phyloP scores from a whole-genome alignment of 345 rosid species.

The Bretschneidera sinensis region DNA sequence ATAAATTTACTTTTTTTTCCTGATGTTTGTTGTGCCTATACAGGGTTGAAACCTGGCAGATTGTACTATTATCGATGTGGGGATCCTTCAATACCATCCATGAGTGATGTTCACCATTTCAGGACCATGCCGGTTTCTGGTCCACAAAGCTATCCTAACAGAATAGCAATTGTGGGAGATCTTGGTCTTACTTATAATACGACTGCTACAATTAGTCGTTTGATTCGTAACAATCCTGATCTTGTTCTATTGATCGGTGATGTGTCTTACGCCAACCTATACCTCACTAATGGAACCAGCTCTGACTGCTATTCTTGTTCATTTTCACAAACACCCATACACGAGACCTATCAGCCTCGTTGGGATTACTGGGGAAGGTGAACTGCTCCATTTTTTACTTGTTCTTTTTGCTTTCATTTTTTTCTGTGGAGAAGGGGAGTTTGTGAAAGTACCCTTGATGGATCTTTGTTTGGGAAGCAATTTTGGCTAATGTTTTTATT shows the following conservation, averaged over 20 bases:
- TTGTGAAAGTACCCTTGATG: neutral
- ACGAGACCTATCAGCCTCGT: conserved; percentile 83
- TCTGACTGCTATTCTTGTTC: conserved; percentile 66
- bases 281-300: conserved; percentile 77
- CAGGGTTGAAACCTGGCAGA: conserved; percentile 67
- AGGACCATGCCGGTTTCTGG: conserved; percentile 62
- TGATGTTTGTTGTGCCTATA: neutral
- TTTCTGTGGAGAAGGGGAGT: neutral
- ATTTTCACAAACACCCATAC: conserved; percentile 54
- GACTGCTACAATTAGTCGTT: conserved; percentile 55
- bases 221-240: conserved; percentile 59
- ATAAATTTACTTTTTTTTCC: no score
- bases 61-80: conserved; percentile 83
- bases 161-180: conserved; percentile 71
- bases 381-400: neutral
- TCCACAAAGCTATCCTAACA: conserved; percentile 53
- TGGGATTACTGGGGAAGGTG: conserved; percentile 93
- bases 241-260: conserved; percentile 70
- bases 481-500: neutral
- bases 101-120: conserved; percentile 53
- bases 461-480: no score
- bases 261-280: conserved; percentile 65
- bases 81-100: conserved; percentile 58
- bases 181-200: conserved; percentile 83
- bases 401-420: neutral